Conservation (phyloP, 345 rosid species). For the Aquilaria malaccensis region DNA sequence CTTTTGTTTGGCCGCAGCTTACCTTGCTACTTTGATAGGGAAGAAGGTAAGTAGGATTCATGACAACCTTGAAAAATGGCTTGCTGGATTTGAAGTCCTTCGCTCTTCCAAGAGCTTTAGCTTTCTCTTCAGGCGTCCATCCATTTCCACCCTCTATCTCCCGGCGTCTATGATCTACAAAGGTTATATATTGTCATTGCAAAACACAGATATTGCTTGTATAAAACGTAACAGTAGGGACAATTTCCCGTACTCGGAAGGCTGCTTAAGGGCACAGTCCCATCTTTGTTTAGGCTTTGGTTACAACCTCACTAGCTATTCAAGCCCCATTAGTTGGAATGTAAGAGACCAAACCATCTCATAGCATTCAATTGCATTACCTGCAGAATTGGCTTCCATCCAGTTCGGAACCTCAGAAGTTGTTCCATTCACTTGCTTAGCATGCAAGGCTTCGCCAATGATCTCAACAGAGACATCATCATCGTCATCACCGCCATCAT, state of each 20-base stretch:
- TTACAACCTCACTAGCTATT: too few species aligned
- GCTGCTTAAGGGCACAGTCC: too few species aligned
- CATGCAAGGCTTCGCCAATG: neutral
- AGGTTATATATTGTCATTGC: too few species aligned
- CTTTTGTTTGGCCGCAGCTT: neutral
- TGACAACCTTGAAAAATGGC: constrained; percentile 11
- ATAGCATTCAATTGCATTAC: neutral
- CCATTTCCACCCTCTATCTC: neutral
- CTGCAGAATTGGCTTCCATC: neutral
- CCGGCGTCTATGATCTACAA: too few species aligned
- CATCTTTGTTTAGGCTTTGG: too few species aligned
- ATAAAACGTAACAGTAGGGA: too few species aligned
- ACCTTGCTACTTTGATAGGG: neutral
- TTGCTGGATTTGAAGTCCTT: constrained; percentile 9
- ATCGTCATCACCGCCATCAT: constrained; percentile 10
- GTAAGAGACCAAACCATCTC: too few species aligned
- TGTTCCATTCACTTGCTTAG: neutral
- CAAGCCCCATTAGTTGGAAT: too few species aligned
- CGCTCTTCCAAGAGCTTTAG: constrained; percentile 9
- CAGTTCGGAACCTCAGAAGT: neutral
- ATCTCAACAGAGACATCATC: neutral
- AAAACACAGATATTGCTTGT: too few species aligned
- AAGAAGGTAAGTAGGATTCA: constrained; percentile 12
- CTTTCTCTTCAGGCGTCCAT: neutral
- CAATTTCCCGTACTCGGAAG: too few species aligned